Evolutionary conservation across 805 yeast species (phyloP).

Genomic region (Metschnikowia shivogae): DNA sequence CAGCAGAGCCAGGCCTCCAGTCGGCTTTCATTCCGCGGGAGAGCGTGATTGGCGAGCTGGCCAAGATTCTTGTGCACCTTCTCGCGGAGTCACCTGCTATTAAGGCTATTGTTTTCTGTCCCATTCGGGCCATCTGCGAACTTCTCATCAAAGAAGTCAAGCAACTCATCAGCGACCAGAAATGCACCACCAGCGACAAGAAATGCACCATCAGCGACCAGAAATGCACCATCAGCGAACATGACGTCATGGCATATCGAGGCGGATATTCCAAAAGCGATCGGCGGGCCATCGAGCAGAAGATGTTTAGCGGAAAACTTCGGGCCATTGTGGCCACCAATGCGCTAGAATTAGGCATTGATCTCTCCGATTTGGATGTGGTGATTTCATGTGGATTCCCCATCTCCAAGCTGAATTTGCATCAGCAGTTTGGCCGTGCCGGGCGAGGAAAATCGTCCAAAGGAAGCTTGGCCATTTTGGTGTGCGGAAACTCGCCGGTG

Average conservation of each 20-base stretch:
- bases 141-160: conserved; percentile 74
- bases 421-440: conserved; percentile 96
- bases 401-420: conserved; percentile 74
- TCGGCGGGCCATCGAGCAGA: conserved; percentile 79
- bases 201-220: conserved; percentile 30
- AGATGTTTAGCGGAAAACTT: conserved; percentile 84
- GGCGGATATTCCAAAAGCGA: conserved; percentile 92
- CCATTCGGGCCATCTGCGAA: conserved; percentile 82
- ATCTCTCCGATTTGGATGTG: conserved; percentile 88
- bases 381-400: conserved; percentile 95
- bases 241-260: conserved; percentile 86
- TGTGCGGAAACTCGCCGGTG: conserved; percentile 78
- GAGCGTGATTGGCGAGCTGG: conserved; percentile 70
- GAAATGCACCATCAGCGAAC: conserved; percentile 32
- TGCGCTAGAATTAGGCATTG: conserved; percentile 94
- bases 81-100: conserved; percentile 51
- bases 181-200: conserved; percentile 34
- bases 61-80: conserved; percentile 64
- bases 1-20: neutral
- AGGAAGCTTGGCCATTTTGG: conserved; percentile 81
- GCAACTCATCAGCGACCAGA: conserved; percentile 26
- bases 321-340: conserved; percentile 90
- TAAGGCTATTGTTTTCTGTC: conserved; percentile 86
- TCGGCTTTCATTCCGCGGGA: conserved; percentile 43
- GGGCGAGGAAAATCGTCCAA: conserved; percentile 69